phyloP scores from a whole-genome alignment of 2,329 filamentous ascomycete species.

The Colletotrichum euphorbiae region DNA sequence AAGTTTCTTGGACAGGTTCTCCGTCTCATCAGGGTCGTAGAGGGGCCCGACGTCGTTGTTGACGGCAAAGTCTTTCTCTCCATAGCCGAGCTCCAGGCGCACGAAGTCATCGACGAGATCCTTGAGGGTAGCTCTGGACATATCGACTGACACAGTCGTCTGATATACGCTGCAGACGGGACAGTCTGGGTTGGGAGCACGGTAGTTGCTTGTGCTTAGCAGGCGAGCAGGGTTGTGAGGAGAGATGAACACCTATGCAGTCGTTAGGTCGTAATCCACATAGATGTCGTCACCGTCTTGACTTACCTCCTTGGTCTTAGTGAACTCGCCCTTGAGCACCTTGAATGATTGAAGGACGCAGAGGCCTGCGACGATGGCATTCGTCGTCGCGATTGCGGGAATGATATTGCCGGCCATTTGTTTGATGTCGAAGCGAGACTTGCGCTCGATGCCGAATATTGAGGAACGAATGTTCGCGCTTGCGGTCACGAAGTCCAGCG shows the following conservation, averaged over 20 bases:
- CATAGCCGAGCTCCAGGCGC: conserved; percentile 77
- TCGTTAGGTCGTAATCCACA: conserved; percentile 10
- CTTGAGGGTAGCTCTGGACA: conserved; percentile 77
- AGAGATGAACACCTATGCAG: conserved; percentile 78
- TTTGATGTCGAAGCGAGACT: conserved; percentile 96
- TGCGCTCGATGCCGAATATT: conserved; percentile 88
- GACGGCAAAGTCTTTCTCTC: conserved; percentile 81
- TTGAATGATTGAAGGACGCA: conserved; percentile 96
- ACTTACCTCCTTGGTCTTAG: conserved; percentile 77
- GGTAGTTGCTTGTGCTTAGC: conserved; percentile 67
- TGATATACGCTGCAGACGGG: conserved; percentile 84
- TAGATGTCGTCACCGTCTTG: not conserved
- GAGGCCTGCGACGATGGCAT: conserved; percentile 93
- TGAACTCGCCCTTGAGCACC: conserved; percentile 79
- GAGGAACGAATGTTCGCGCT: conserved; percentile 89
- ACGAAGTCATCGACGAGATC: conserved; percentile 84
- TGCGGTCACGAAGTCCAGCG: conserved; percentile 91
- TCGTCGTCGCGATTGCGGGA: conserved; percentile 96
- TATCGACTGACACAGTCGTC: conserved; percentile 74
- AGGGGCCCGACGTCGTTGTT: conserved; percentile 81
- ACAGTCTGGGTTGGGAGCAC: conserved; percentile 82
- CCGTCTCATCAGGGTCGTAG: conserved; percentile 90
- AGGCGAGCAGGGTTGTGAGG: conserved; percentile 70
- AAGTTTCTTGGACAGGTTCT: conserved; percentile 85
- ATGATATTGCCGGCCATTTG: conserved; percentile 99